Base-by-base conservation (phyloP, 257 asterid species). In the Ajuga chamaepitys region DNA sequence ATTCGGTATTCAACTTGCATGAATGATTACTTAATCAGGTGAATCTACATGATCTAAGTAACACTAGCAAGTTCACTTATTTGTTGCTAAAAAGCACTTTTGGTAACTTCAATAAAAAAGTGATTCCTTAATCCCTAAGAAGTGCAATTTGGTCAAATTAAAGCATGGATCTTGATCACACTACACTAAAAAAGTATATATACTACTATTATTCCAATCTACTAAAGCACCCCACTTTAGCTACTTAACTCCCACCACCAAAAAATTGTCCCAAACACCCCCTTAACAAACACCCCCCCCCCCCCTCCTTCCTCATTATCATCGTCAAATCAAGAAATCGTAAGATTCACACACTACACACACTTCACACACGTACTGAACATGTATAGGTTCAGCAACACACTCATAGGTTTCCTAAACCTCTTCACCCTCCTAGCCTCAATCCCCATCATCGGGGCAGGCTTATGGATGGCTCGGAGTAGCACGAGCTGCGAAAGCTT, bases 371-470 rank as follows among this genome's bases (percentile, higher is more conserved):
- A 0, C 9, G 10, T 9, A 7, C 20, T 18, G 0, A 55, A 16
- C 12, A 87, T 90, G 96, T 77, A 88, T 67, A 71, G 97, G 46
- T 75, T 90, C 14, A 94, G 99, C 83, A 94, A 94, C 95, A 81
- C 95, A 0, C 77, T 94, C 11, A 94, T 90, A 56, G 99, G 99
- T 3, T 86, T 94, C 75, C 62, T 94, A 68, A 94, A 94, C 81
- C 93, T 94, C 44, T 71, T 94, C 80, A 90, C 97, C 3, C 93
- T 94, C 5, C 53, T 94, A 12, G 95, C 96, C 28, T 94, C 99
- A 4, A 88, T 94, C 6, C 99, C 99, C 5, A 90, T 94, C 21
- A 94, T 94, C 60, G 99, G 99, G 1, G 97, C 99, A 0, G 97
- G 99, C 5, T 38, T 94, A 4, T 94, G 97, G 97, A 84, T 94